These are phyloP conservation scores for Penicillium dipodomyicola DNA, from an alignment of 495 filamentous ascomycete genomes.

Conservation along the genomic window DNA sequence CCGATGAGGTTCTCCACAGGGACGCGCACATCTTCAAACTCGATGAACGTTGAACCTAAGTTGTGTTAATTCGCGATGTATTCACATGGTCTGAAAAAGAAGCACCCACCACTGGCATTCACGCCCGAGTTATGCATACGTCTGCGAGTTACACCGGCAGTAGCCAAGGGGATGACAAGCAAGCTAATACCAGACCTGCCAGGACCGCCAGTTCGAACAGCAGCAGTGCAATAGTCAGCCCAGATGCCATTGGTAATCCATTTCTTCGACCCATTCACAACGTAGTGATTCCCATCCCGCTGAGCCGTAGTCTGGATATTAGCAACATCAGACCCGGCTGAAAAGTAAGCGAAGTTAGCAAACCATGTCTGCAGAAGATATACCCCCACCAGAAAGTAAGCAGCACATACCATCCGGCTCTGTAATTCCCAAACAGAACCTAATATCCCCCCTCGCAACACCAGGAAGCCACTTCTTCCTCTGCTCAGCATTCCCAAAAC, in stretches of 20 bases:
- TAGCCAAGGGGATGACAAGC: constrained; percentile 50
- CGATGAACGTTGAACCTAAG: constrained; percentile 47
- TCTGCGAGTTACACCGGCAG: constrained; percentile 56
- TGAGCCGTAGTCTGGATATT: constrained; percentile 52
- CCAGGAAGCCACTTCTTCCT: constrained; percentile 48
- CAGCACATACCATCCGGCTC: constrained; percentile 48
- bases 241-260: constrained; percentile 58
- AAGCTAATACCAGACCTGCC: constrained; percentile 49
- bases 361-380: neutral
- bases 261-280: constrained; percentile 57
- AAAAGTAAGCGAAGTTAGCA: constrained; percentile 4
- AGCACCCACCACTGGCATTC: constrained; percentile 37
- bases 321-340: constrained; percentile 54
- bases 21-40: constrained; percentile 48
- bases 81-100: constrained; percentile 24
- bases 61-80: constrained; percentile 1
- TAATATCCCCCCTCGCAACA: constrained; percentile 46
- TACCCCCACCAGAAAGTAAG: neutral
- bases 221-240: constrained; percentile 54
- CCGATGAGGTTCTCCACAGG: constrained; percentile 44
- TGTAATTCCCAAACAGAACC: constrained; percentile 56
- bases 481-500: constrained; percentile 51
- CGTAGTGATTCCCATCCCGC: constrained; percentile 44
- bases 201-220: constrained; percentile 52
- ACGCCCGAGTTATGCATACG: constrained; percentile 75